Evolutionary conservation across 768 basidiomycete species (phyloP).

Genomic region (Russula lepida): DNA sequence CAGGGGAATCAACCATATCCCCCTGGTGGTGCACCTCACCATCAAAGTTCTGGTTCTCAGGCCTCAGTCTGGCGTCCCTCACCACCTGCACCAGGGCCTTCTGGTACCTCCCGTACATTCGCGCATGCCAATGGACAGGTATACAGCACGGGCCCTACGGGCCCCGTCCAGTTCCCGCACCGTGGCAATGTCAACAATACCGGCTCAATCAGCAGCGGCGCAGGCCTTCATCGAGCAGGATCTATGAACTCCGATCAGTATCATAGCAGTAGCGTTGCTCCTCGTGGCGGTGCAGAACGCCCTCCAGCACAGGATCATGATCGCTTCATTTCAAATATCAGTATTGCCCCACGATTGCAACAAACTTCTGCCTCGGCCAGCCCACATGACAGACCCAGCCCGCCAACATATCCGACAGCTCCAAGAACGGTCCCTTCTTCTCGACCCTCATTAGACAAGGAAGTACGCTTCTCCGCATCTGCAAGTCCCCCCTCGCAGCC

Average conservation of each 20-base stretch:
- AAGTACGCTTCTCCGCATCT: slow-evolving; percentile 18
- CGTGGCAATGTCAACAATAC: slow-evolving; percentile 19
- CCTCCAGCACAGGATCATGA: slow-evolving; percentile 18
- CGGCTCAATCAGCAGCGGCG: slow-evolving; percentile 6
- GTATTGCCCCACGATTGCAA: not conserved
- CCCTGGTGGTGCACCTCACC: too few species aligned
- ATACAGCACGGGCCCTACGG: slow-evolving; percentile 24
- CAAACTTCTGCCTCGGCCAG: too few species aligned
- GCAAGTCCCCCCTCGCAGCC: slow-evolving; percentile 16
- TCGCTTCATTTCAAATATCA: not conserved
- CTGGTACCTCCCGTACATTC: slow-evolving; percentile 15
- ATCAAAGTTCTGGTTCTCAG: slow-evolving; percentile 9
- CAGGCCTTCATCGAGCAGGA: slow-evolving; percentile 21
- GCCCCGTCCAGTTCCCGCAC: slow-evolving; percentile 33
- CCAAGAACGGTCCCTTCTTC: slow-evolving; percentile 10
- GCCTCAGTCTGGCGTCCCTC: not conserved
- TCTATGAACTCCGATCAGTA: slow-evolving; percentile 10
- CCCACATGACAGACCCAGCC: too few species aligned
- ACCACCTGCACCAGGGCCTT: slow-evolving; percentile 2
- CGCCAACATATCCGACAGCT: not conserved
- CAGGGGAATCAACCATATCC: too few species aligned
- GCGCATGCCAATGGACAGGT: slow-evolving; percentile 30
- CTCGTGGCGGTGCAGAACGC: not conserved
- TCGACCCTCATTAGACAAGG: slow-evolving; percentile 12
- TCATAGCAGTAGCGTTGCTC: not conserved